phyloP scores from a whole-genome alignment of 441 rosid species.

The Biscutella laevigata region DNA sequence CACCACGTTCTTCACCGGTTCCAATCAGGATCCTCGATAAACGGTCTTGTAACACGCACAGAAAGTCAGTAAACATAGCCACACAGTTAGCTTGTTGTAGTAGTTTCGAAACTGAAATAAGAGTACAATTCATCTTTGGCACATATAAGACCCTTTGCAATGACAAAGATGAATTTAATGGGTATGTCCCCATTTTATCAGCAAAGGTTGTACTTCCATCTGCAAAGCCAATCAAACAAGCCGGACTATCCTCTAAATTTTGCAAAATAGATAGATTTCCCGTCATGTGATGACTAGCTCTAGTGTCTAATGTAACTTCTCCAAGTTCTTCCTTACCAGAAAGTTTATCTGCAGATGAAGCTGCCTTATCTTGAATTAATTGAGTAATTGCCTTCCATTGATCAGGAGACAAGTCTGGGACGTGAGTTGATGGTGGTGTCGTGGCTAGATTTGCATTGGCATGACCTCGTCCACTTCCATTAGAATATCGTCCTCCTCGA shows the following conservation, averaged over 20 bases:
- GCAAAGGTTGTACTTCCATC: neutral
- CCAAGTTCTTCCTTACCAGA: too few species aligned
- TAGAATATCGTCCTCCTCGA: too few species aligned
- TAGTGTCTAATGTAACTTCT: too few species aligned
- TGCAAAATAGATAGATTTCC: neutral
- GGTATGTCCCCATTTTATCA: too few species aligned
- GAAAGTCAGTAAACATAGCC: neutral
- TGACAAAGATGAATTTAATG: neutral
- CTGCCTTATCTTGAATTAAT: too few species aligned
- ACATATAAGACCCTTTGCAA: neutral
- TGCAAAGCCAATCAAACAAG: neutral
- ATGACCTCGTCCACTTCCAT: too few species aligned
- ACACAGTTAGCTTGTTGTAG: neutral
- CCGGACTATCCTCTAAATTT: rapidly evolving
- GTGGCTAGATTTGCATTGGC: too few species aligned
- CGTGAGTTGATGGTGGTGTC: too few species aligned
- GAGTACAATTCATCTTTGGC: neutral
- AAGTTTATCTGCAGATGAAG: too few species aligned
- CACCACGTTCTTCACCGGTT: neutral
- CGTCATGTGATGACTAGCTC: neutral
- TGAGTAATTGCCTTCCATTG: too few species aligned
- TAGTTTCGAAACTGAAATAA: neutral
- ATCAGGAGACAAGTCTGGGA: too few species aligned
- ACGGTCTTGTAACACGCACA: neutral
- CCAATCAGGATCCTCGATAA: neutral